phyloP scores from a whole-genome alignment of 768 basidiomycete genomes.

The Xanthoconium stramineum region DNA sequence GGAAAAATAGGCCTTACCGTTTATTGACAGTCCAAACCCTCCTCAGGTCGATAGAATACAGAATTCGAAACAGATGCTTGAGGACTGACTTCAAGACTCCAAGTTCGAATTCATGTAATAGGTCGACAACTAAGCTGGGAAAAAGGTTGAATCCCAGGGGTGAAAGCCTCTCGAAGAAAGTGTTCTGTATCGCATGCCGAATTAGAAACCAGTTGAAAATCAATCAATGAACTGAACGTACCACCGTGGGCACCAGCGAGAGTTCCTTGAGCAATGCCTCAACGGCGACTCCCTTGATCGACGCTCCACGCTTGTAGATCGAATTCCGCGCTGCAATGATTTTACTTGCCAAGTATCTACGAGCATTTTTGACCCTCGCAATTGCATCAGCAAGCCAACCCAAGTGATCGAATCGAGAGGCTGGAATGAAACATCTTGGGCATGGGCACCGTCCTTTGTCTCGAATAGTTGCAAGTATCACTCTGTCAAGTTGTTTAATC shows the following conservation, averaged over 20 bases:
- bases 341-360: too few species aligned
- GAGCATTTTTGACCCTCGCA: too few species aligned
- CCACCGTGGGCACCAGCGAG: too few species aligned
- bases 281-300: too few species aligned
- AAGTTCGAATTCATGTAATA: background rate
- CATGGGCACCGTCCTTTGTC: conserved; percentile 28
- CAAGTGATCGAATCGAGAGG: background rate
- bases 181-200: background rate
- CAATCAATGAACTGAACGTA: too few species aligned
- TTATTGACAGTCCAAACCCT: background rate
- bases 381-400: too few species aligned
- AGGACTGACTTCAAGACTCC: background rate
- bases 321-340: too few species aligned
- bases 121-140: background rate
- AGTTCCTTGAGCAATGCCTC: too few species aligned
- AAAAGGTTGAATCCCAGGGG: background rate
- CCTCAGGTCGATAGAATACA: background rate
- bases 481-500: conserved; percentile 2
- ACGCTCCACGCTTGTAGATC: too few species aligned
- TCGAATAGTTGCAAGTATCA: conserved; percentile 26
- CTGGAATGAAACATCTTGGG: background rate
- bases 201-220: too few species aligned
- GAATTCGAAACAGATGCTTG: background rate
- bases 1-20: background rate
- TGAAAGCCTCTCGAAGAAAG: background rate